Evolutionary conservation across 192 early-diverging fungal species (phyloP), one percentile per base, ranked within the genome.

Genomic region (Coemansia sp.): DNA sequence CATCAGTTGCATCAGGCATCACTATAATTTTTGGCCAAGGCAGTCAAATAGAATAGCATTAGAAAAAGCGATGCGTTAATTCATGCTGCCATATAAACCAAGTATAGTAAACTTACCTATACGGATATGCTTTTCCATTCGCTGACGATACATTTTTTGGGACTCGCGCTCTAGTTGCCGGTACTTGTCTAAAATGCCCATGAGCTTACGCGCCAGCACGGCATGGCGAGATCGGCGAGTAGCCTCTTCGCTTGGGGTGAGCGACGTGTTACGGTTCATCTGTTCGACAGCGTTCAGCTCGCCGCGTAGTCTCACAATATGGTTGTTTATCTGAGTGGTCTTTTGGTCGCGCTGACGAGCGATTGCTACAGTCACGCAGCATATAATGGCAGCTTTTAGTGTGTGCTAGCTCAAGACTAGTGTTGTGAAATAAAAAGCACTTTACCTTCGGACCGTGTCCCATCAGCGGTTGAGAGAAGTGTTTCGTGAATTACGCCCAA

Each of bases 41-140:
- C 5, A 31, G 31, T 31, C 31, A 6, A 31, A 31, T 31, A 7
- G 7, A 31, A 31, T 31, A 31, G 31, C 31, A 31, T 31, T 31
- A 31, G 31, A 7, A 31, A 31, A 0, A 31, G 0, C 31, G 5
- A 31, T 31, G 31, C 31, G 31, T 31, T 31, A 31, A 31, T 31
- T 31, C 31, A 31, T 7, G 31, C 5, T 31, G 31, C 31, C 31
- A 31, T 31, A 31, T 31, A 31, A 6, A 31, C 31, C 31, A 31
- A 31, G 31, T 31, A 6, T 31, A 7, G 7, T 1, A 5, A 31
- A 55, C 75, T 59, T 74, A 79, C 76, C 76, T 70, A 80, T 58
- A 14, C 77, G 71, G n/a, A 80, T 80, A 36, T 80, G 77, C 51
- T 50, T 74, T 48, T 80, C 77, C 68, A 80, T 80, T 5, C 77